phyloP scores from a whole-genome alignment of 371 early-diverging fungal genomes.

The Scutellospora calospora region DNA sequence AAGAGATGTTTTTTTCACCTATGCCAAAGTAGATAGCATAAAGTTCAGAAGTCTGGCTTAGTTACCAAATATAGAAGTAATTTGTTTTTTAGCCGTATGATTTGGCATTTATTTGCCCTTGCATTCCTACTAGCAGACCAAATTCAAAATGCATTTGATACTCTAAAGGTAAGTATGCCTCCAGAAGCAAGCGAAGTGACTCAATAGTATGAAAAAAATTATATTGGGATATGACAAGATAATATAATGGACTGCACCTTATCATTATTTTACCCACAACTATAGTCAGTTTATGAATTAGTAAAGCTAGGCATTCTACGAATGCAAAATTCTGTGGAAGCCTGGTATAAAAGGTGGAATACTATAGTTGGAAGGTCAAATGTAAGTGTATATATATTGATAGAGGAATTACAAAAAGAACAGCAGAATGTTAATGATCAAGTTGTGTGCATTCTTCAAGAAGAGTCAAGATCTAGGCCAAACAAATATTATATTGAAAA shows the following conservation, averaged over 20 bases:
- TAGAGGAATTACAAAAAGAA: neutral
- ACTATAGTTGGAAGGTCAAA: neutral
- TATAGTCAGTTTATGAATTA: neutral
- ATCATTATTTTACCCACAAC: neutral
- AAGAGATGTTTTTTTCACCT: neutral
- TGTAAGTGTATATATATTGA: neutral
- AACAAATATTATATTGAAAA: neutral
- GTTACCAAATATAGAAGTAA: neutral
- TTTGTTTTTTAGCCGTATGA: neutral
- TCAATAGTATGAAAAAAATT: slow-evolving; percentile 20
- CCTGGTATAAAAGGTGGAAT: neutral
- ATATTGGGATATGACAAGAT: neutral
- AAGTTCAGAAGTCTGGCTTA: neutral
- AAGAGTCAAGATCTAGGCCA: neutral
- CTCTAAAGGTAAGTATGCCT: neutral
- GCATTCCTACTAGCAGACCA: neutral
- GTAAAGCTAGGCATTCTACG: neutral
- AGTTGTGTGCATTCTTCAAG: neutral
- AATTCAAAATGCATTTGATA: neutral
- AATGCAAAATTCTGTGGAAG: neutral
- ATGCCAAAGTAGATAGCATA: neutral
- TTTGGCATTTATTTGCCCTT: neutral
- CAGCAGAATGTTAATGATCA: neutral
- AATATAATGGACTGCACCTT: neutral
- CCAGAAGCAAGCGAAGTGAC: neutral